Evolutionary conservation across 164 flowering plant genomes (phyloP).

Genomic region (Aristolochia contorta): DNA sequence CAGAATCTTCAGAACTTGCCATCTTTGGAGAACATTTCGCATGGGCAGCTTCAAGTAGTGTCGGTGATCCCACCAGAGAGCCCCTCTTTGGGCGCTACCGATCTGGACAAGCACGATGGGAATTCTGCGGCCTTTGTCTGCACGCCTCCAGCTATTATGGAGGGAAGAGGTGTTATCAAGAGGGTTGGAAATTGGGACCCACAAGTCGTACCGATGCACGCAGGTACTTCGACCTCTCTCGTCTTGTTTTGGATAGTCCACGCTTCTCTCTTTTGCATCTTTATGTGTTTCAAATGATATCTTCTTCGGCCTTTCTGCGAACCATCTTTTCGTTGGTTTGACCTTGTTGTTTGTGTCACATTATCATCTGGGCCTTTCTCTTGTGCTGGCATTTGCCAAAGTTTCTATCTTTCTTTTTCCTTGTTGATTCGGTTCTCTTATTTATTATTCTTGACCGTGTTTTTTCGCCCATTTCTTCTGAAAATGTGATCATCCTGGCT

Average conservation of each 20-base stretch:
- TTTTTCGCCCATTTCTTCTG: too few species aligned
- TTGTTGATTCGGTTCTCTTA: too few species aligned
- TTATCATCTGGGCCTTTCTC: too few species aligned
- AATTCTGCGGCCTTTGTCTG: slow-evolving; percentile 35
- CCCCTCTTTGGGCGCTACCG: slow-evolving; percentile 23
- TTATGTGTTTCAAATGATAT: not conserved
- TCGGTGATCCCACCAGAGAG: slow-evolving; percentile 58
- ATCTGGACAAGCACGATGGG: slow-evolving; percentile 36
- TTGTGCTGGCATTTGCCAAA: too few species aligned
- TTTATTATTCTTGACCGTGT: too few species aligned
- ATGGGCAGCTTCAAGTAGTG: slow-evolving; percentile 85
- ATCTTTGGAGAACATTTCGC: slow-evolving; percentile 72
- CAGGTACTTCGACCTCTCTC: slow-evolving; percentile 34
- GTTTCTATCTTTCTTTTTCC: too few species aligned
- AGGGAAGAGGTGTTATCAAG: slow-evolving; percentile 72
- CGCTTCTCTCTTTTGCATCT: not conserved
- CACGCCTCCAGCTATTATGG: slow-evolving; percentile 63
- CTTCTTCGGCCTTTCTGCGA: not conserved
- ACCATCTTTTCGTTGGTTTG: too few species aligned
- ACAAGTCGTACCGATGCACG: slow-evolving; percentile 78
- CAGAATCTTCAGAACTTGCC: slow-evolving; percentile 10
- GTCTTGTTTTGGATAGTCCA: slow-evolving; percentile 1
- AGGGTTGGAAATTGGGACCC: slow-evolving; percentile 34
- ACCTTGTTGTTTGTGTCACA: too few species aligned
- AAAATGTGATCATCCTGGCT: too few species aligned